phyloP scores from a whole-genome alignment of 495 filamentous ascomycete species.

The Xeromyces bisporus region DNA sequence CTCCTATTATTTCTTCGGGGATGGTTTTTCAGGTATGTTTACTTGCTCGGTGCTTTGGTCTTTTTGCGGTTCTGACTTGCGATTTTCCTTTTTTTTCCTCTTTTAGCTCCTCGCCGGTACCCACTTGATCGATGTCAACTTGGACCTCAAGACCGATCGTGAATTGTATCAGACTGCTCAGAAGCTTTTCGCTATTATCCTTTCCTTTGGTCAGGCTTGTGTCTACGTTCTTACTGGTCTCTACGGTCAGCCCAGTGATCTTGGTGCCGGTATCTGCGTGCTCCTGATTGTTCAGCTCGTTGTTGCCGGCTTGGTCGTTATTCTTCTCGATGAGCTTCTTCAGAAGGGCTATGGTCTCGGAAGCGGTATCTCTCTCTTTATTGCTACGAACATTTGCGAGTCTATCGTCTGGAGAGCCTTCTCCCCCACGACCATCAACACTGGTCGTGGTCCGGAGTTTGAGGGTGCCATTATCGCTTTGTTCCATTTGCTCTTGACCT shows the following conservation, averaged over 20 bases:
- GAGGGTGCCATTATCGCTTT: constrained; percentile 98
- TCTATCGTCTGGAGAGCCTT: constrained; percentile 99
- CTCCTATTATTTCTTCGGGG: constrained; percentile 96
- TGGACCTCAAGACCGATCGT: constrained; percentile 97
- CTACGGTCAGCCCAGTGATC: constrained; percentile 88
- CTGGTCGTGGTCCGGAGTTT: constrained; percentile 95
- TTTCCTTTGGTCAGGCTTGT: constrained; percentile 91
- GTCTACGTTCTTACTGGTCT: constrained; percentile 96
- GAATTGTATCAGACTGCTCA: constrained; percentile 99
- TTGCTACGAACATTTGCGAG: constrained; percentile 99
- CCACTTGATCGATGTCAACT: constrained; percentile 98
- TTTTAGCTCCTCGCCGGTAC: constrained; percentile 80
- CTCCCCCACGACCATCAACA: constrained; percentile 98
- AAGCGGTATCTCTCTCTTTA: constrained; percentile 97
- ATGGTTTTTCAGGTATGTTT: constrained; percentile 86
- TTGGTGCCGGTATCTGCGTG: constrained; percentile 94
- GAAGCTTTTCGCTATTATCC: constrained; percentile 97
- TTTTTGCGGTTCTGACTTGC: constrained; percentile 9
- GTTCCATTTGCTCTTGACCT: constrained; percentile 95
- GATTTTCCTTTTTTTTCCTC: background rate
- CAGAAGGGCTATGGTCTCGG: constrained; percentile 99
- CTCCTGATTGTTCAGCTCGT: constrained; percentile 94
- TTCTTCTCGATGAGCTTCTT: constrained; percentile 95
- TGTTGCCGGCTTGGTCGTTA: constrained; percentile 92
- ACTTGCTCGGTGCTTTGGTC: too few relatives aligned